phyloP scores from a whole-genome alignment of 2,329 filamentous ascomycete genomes.

The Orbilia quercus region DNA sequence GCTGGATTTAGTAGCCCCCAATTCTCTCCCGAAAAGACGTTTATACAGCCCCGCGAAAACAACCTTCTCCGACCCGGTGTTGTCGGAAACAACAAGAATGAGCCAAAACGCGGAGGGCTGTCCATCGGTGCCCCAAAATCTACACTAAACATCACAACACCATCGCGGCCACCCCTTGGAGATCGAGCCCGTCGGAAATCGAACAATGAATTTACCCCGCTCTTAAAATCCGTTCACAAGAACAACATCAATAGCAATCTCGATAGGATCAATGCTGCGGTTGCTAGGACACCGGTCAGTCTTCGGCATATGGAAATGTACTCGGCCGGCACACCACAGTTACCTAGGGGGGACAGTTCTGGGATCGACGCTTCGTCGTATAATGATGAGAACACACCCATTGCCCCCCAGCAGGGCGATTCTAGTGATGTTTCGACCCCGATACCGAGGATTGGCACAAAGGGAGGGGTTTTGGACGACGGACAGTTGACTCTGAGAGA shows the following conservation, averaged over 20 bases:
- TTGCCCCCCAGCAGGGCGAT: conserved; percentile 76
- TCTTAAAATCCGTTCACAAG: conserved; percentile 84
- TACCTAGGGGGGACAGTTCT: conserved; percentile 78
- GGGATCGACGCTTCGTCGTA: conserved; percentile 73
- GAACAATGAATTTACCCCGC: conserved; percentile 82
- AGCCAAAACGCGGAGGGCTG: conserved; percentile 33
- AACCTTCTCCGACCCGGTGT: conserved; percentile 44
- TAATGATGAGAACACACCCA: conserved; percentile 75
- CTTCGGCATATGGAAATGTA: conserved; percentile 70
- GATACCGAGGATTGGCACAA: conserved; percentile 74
- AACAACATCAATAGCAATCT: conserved; percentile 74
- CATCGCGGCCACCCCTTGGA: conserved; percentile 36
- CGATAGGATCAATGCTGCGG: conserved; percentile 71
- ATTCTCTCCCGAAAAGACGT: conserved; percentile 54
- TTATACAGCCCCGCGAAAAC: conserved; percentile 49
- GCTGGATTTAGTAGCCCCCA: conserved; percentile 47
- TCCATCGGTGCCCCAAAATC: conserved; percentile 44
- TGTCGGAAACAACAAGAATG: conserved; percentile 46
- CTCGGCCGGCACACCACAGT: conserved; percentile 75
- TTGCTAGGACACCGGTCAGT: conserved; percentile 76
- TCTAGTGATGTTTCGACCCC: conserved; percentile 88
- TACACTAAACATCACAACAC: conserved; percentile 47
- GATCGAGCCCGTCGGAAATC: conserved; percentile 49
- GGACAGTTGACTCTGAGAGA: conserved; percentile 92
- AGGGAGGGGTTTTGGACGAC: conserved; percentile 77